Evolutionary conservation across 345 rosid species (phyloP).

Genomic region (Rhodamnia rubescens): DNA sequence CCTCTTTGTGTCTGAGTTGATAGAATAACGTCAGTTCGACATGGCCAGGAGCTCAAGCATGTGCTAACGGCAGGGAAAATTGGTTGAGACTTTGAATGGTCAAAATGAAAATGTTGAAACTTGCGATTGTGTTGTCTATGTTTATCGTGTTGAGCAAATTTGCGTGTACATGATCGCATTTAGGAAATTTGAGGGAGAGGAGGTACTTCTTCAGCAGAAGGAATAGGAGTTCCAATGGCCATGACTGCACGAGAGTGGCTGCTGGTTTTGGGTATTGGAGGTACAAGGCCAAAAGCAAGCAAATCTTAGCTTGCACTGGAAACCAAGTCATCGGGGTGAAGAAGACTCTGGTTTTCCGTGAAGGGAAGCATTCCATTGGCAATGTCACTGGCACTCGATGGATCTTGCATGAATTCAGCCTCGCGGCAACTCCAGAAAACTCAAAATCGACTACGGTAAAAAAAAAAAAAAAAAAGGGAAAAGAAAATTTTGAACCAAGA

Average conservation of each 20-base stretch:
- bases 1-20: background rate
- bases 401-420: constrained; percentile 60
- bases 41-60: constrained; percentile 10
- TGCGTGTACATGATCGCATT: background rate
- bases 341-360: constrained; percentile 39
- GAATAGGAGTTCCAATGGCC: background rate
- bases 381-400: constrained; percentile 25
- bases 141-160: background rate
- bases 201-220: constrained; percentile 62
- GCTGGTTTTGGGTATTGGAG: constrained; percentile 75
- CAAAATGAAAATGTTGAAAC: background rate
- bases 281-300: constrained; percentile 38
- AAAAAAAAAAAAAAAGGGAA: background rate
- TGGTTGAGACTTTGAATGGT: background rate
- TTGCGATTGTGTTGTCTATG: background rate
- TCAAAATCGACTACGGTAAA: constrained; percentile 13
- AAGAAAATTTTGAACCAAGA: background rate
- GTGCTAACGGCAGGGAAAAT: background rate
- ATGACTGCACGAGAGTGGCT: constrained; percentile 17
- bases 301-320: constrained; percentile 12
- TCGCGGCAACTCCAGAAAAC: constrained; percentile 8
- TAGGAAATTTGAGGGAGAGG: constrained; percentile 60
- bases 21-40: constrained; percentile 9
- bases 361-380: constrained; percentile 15
- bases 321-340: constrained; percentile 35